phyloP scores from a whole-genome alignment of 2,329 filamentous ascomycete genomes.

The Xylaria multiplex region DNA sequence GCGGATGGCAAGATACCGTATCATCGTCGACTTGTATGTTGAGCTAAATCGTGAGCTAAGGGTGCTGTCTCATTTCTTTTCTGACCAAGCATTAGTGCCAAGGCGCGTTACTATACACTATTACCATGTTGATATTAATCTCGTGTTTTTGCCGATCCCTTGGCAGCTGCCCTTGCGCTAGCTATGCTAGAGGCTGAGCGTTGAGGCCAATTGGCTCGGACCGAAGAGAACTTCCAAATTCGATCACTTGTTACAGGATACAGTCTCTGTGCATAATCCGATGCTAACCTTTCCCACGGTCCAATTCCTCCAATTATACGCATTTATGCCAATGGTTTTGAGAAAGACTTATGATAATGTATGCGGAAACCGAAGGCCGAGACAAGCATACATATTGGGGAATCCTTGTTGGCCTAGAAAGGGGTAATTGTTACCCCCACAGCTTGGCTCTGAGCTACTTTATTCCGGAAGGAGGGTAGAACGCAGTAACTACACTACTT shows the following conservation, averaged over 20 bases:
- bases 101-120: slow-evolving; percentile 26
- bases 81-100: slow-evolving; percentile 22
- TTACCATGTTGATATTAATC: slow-evolving; percentile 7
- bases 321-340: neutral
- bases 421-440: neutral
- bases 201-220: neutral
- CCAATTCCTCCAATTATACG: slow-evolving; percentile 7
- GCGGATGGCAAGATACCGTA: neutral
- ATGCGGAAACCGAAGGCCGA: slow-evolving; percentile 13
- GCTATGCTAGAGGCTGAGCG: neutral
- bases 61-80: slow-evolving; percentile 28
- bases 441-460: neutral
- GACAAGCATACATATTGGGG: slow-evolving; percentile 15
- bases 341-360: slow-evolving; percentile 5
- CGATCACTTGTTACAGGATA: neutral
- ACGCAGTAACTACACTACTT: neutral
- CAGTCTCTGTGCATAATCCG: neutral
- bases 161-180: neutral
- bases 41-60: neutral
- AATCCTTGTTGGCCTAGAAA: slow-evolving; percentile 25
- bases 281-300: slow-evolving; percentile 6
- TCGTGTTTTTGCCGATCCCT: slow-evolving; percentile 25
- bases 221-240: neutral
- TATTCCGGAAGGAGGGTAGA: neutral
- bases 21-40: neutral